phyloP scores from a whole-genome alignment of 164 flowering plant genomes.

The Piper longum region DNA sequence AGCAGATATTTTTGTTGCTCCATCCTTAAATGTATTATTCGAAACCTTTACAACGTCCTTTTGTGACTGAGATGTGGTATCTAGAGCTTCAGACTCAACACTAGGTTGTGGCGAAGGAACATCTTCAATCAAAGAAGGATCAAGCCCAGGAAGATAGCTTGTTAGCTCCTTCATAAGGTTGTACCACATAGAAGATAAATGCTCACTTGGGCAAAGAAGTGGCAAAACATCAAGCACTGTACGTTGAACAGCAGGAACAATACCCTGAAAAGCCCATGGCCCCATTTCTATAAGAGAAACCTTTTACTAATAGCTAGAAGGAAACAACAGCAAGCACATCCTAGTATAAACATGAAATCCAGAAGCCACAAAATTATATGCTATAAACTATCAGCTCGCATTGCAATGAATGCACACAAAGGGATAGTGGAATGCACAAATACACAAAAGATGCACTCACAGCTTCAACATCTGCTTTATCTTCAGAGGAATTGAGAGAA shows the following conservation, averaged over 20 bases:
- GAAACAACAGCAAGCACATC: background rate
- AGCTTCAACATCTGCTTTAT: constrained; percentile 51
- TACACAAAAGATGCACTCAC: constrained; percentile 28
- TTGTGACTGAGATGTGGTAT: constrained; percentile 7
- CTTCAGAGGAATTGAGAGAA: constrained; percentile 26
- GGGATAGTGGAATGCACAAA: background rate
- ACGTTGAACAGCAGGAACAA: constrained; percentile 68
- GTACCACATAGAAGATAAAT: constrained; percentile 75
- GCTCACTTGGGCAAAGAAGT: constrained; percentile 48
- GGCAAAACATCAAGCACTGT: constrained; percentile 68
- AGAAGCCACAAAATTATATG: no score
- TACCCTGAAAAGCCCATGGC: constrained; percentile 36
- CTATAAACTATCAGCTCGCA: no score
- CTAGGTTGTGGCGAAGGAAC: constrained; percentile 20
- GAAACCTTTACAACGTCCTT: constrained; percentile 1
- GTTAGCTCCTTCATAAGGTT: constrained; percentile 45
- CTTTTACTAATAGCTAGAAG: background rate
- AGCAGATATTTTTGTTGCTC: constrained; percentile 8
- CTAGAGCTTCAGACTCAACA: constrained; percentile 11
- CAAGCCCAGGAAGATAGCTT: constrained; percentile 58
- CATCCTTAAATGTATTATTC: constrained; percentile 11
- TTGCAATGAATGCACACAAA: no score
- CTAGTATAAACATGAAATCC: background rate
- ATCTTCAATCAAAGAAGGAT: constrained; percentile 23
- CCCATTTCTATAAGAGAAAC: constrained; percentile 3